Evolutionary conservation across 2,329 filamentous ascomycete species (phyloP).

Genomic region (Colletotrichum graminicola): DNA sequence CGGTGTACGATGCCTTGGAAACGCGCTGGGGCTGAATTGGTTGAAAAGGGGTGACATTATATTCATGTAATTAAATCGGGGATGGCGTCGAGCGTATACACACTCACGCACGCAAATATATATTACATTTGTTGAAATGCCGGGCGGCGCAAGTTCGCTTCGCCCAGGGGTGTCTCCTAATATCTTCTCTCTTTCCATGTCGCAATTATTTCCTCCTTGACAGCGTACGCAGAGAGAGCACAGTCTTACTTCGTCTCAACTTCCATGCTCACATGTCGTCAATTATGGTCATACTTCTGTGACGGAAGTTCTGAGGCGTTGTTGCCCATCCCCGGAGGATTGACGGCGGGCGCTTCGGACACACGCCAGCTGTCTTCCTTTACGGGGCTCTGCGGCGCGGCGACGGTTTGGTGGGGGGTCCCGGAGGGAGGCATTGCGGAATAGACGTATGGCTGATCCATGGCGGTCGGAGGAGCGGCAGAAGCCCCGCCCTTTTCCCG

Average conservation of each 20-base stretch:
- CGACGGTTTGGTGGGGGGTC: no score
- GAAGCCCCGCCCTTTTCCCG: no score
- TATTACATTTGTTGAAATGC: neutral
- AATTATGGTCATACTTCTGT: neutral
- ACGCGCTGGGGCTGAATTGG: slow-evolving; percentile 10
- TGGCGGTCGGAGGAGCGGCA: neutral
- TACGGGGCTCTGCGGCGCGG: neutral
- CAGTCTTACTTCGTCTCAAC: neutral
- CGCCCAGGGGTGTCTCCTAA: no score
- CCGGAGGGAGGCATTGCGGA: neutral
- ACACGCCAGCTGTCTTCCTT: neutral
- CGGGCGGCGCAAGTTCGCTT: neutral
- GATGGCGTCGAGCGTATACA: neutral
- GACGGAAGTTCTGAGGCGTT: neutral
- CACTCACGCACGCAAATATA: neutral
- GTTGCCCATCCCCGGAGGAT: neutral
- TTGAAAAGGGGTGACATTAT: no score
- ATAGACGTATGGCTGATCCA: slow-evolving; percentile 1
- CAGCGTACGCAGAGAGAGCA: no score
- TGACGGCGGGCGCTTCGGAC: slow-evolving; percentile 1
- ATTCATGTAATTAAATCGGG: neutral
- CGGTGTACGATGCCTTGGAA: slow-evolving; percentile 53
- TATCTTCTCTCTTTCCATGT: neutral
- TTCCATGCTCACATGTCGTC: neutral
- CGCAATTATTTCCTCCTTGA: neutral